Evolutionary conservation across 129 eudicot species (phyloP), one percentile per base, ranked within the genome.

Genomic region (Lactuca saligna): DNA sequence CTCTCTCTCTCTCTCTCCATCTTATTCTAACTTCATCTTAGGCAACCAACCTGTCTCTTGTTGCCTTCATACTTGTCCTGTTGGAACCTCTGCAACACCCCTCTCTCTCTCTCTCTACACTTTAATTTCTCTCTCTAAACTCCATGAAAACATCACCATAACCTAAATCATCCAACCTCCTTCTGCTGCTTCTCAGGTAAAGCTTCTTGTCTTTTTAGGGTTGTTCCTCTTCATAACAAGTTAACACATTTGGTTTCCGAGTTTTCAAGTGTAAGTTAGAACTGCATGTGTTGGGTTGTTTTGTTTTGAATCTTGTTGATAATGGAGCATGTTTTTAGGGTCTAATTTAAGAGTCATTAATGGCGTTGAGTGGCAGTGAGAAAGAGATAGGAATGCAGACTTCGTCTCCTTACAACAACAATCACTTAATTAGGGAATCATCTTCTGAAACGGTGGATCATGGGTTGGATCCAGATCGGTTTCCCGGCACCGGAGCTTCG

Each of bases 11-110:
- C 66, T 61, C 65, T 35, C 61, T 72, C 75, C 65, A 39, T 71
- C 66, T 66, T 57, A 67, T 75, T 65, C 55, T 63, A 83, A 86
- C 89, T 71, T 80, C 96, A 68, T 71, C 80, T 63, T 86, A 86
- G 84, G 95, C 89, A 87, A 87, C 95, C 95, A 84, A 79, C 78
- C 87, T 86, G 96, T 86, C 96, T 80, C 96, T 86, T 89, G 93
- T 86, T 76, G 17, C 81, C 81, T 69, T 76, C 80, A 76, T 76
- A 76, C 75, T 69, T 76, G 75, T 76, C 81, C 68, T 76, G 81
- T 69, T 76, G 81, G 75, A 69, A 76, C 75, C 76, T 62, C 76
- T 76, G 81, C 81, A 69, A 76, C 81, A 76, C 70, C 66, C 37
- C 38, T 20, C 20, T 20, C 20, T 20, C 20, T 48, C 55, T 48